A percentile compares a stretch with the other conserved stretches of the same genome.
Evolutionary conservation across 2,329 filamentous ascomycete species (phyloP).

Genomic region (Phoma herbarum): DNA sequence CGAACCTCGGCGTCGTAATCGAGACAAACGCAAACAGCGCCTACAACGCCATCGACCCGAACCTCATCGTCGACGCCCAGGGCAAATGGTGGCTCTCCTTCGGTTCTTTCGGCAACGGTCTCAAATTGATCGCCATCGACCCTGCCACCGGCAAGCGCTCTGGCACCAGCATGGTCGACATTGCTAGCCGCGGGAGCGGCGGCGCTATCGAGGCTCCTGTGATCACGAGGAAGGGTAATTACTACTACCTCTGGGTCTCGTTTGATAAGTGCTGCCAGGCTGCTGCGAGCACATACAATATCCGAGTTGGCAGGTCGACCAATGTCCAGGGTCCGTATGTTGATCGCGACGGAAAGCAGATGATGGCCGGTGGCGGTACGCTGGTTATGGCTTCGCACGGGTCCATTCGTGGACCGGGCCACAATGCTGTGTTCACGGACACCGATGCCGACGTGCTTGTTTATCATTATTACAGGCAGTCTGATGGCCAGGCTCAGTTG

Average conservation of each 20-base stretch:
- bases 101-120: constrained; percentile 71
- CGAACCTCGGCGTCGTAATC: constrained; percentile 64
- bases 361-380: constrained; percentile 64
- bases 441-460: constrained; percentile 46
- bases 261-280: constrained; percentile 67
- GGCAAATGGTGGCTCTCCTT: constrained; percentile 63
- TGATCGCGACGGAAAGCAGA: constrained; percentile 61
- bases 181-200: constrained; percentile 60
- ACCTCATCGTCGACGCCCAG: constrained; percentile 48
- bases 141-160: constrained; percentile 30
- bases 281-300: constrained; percentile 65
- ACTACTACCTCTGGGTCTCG: constrained; percentile 71
- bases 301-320: constrained; percentile 66
- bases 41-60: constrained; percentile 61
- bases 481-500: constrained; percentile 57
- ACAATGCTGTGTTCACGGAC: constrained; percentile 65
- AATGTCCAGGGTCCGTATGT: constrained; percentile 62
- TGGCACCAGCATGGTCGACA: constrained; percentile 47
- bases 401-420: constrained; percentile 68
- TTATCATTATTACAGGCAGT: constrained; percentile 39
- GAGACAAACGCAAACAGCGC: constrained; percentile 39
- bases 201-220: constrained; percentile 64
- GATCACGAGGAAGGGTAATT: constrained; percentile 61
- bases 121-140: constrained; percentile 63
- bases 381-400: constrained; percentile 65